Evolutionary conservation across 345 rosid species (phyloP), one percentile per base, ranked within the genome.

Genomic region (Viola odorata): DNA sequence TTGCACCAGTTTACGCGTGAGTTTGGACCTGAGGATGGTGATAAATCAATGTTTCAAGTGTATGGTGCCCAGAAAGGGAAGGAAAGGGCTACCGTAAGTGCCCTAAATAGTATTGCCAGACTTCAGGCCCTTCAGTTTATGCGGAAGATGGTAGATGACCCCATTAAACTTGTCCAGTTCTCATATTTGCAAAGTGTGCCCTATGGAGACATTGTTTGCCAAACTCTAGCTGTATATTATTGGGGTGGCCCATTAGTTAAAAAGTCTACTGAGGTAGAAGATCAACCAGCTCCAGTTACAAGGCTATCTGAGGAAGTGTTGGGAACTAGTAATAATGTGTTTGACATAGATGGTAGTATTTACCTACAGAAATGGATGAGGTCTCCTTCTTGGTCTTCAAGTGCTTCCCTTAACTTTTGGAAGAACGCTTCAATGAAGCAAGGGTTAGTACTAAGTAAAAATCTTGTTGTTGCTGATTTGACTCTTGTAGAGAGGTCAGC

Each of bases 301-400:
- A 65, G 60, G 60, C 40, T 76, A 63, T 73, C 82, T n/a, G 75
- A 77, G 69, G 86, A 68, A 68, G 57, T 55, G 45, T 66, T 65
- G 45, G 91, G 83, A 77, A 69, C 73, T 45, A 77, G 66, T 13
- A 67, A 77, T 82, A 82, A 83, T 55, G 85, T 67, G 16, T 74
- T 77, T 74, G 90, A 94, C 78, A 73, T 87, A 44, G 99, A 94
- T 70, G 99, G 96, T 63, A 89, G 97, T 75, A 83, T 87, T 68
- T 94, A 84, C 86, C 75, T 89, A 79, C 73, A 69, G 71, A 89
- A 68, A 63, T 94, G 99, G 99, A 87, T 83, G 96, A 87, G 76
- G 71, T 87, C 96, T 74, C 88, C 88, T 1, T 84, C 95, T 58
- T 94, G 99, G 97, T 58, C 68, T 64, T 85, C 97, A 36, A 81